These are phyloP conservation scores for Trichothecium sympodiale DNA, from an alignment of 2,329 filamentous ascomycete genomes.

Conservation along the genomic window DNA sequence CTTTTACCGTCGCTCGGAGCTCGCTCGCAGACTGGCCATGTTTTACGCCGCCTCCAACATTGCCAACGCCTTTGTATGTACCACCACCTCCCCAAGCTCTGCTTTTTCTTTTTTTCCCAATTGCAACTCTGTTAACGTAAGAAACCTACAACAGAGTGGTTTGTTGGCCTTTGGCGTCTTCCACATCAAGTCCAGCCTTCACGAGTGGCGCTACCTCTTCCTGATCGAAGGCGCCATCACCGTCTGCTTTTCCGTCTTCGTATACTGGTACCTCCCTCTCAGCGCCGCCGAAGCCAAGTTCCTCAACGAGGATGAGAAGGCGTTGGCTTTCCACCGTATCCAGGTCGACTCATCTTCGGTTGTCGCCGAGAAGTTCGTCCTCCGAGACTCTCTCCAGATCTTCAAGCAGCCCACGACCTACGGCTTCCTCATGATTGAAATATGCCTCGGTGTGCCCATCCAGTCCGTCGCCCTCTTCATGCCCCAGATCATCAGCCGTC, in stretches of 20 bases:
- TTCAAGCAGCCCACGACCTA: constrained; percentile 39
- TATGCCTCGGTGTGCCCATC: constrained; percentile 48
- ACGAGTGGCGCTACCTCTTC: constrained; percentile 39
- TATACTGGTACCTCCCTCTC: constrained; percentile 57
- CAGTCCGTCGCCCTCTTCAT: constrained; percentile 44
- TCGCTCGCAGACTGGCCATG: constrained; percentile 40
- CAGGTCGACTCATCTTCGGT: constrained; percentile 61
- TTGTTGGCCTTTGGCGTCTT: constrained; percentile 37
- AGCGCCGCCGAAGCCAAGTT: constrained; percentile 55
- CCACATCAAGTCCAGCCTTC: constrained; percentile 28
- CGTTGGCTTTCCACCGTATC: constrained; percentile 61
- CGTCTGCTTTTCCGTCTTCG: constrained; percentile 50
- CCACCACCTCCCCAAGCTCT: not conserved
- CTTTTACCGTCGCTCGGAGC: constrained; percentile 37
- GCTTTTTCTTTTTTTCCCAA: not conserved
- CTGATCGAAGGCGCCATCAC: constrained; percentile 46
- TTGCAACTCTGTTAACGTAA: not conserved
- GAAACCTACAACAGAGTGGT: constrained; percentile 16
- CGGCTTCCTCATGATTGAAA: constrained; percentile 40
- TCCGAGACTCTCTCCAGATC: constrained; percentile 38
- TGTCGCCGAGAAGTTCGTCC: constrained; percentile 40
- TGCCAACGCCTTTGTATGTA: constrained; percentile 42
- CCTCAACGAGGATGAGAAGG: constrained; percentile 53
- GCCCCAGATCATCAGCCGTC: constrained; percentile 40
- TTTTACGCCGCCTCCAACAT: constrained; percentile 72